Conservation (phyloP, 164 flowering plant genomes). For the Aristolochia contorta region DNA sequence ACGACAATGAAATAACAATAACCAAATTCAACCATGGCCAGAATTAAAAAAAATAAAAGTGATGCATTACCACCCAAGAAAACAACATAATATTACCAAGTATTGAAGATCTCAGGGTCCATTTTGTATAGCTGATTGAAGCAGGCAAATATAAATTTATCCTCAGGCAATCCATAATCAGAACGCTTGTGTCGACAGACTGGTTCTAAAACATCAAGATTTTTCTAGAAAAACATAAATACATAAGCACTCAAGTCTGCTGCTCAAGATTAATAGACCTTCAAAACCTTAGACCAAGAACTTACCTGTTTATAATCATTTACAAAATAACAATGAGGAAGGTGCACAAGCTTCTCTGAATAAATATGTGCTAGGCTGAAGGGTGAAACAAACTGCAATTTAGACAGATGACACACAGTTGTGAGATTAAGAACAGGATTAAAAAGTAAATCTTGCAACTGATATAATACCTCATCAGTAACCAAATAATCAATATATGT, state of each 20-base stretch:
- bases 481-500: constrained; percentile 84
- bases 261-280: neutral
- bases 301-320: constrained; percentile 82
- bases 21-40: neutral
- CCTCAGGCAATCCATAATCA: constrained; percentile 90
- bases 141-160: constrained; percentile 88
- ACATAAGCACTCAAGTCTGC: neutral
- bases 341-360: constrained; percentile 94
- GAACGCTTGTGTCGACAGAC: constrained; percentile 64
- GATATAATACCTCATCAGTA: constrained; percentile 76
- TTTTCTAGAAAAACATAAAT: constrained; percentile 49
- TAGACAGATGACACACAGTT: neutral
- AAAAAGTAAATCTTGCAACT: neutral
- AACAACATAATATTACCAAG: constrained; percentile 47
- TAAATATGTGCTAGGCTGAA: constrained; percentile 55
- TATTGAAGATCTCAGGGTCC: constrained; percentile 84
- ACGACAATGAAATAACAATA: neutral
- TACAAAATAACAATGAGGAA: constrained; percentile 98
- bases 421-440: neutral
- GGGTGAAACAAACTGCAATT: constrained; percentile 90
- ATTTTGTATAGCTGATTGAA: constrained; percentile 98
- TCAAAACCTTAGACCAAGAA: neutral
- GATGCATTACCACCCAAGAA: neutral
- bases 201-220: constrained; percentile 77
- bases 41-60: neutral